Conservation (phyloP, 2,329 filamentous ascomycete species). For the Blastomyces silverae region DNA sequence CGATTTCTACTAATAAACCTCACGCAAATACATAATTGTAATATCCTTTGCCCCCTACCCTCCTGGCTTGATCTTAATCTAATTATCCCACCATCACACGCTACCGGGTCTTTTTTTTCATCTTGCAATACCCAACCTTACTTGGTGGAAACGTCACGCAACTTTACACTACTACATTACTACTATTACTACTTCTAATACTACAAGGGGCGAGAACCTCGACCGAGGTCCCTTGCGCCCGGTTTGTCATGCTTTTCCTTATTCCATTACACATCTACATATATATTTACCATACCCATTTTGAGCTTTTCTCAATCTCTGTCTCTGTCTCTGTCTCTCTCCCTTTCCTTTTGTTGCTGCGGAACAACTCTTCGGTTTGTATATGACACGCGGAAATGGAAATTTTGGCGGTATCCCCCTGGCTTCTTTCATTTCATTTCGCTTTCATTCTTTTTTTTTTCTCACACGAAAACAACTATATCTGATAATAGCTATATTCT, state of each 20-base stretch:
- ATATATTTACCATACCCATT: slow-evolving; percentile 3
- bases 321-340: not conserved
- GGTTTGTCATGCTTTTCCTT: slow-evolving; percentile 6
- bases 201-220: not conserved
- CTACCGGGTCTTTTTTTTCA: not conserved
- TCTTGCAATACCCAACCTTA: slow-evolving; percentile 4
- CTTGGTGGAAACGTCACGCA: not conserved
- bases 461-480: not conserved
- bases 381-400: slow-evolving; percentile 10
- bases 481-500: not conserved
- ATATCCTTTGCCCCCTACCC: not conserved
- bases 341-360: slow-evolving; percentile 1
- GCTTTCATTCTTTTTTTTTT: not conserved
- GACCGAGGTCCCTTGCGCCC: not conserved
- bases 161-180: not conserved
- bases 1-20: slow-evolving; percentile 7
- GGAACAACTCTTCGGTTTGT: slow-evolving; percentile 1
- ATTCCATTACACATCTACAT: slow-evolving; percentile 3
- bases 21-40: slow-evolving; percentile 12
- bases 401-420: slow-evolving; percentile 2
- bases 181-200: not conserved
- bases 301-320: not conserved
- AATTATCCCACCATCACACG: not conserved
- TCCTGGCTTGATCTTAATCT: slow-evolving; percentile 4
- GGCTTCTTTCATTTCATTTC: not conserved